These are phyloP conservation scores for Fusarium heterosporum DNA, from an alignment of 2,329 filamentous ascomycete species.

Conservation along the genomic window DNA sequence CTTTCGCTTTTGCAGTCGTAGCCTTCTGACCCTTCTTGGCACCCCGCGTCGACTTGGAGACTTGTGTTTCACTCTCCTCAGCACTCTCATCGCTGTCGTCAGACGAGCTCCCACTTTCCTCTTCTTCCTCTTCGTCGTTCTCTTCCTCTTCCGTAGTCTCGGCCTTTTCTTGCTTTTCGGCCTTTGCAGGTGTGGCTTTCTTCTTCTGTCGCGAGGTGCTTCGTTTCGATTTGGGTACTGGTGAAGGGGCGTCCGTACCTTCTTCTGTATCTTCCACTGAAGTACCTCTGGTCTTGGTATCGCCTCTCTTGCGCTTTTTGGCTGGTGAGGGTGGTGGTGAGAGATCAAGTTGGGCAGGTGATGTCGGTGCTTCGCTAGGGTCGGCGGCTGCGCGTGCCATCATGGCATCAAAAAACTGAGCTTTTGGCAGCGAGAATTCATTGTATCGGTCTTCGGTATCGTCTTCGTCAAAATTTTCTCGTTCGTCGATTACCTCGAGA, in stretches of 20 bases:
- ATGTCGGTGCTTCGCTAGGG: slow-evolving; percentile 60
- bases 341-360: slow-evolving; percentile 60
- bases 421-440: slow-evolving; percentile 71
- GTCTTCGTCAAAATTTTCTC: slow-evolving; percentile 75
- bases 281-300: slow-evolving; percentile 55
- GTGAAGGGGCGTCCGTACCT: slow-evolving; percentile 55
- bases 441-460: slow-evolving; percentile 70
- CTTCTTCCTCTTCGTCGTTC: slow-evolving; percentile 55
- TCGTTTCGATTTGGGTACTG: slow-evolving; percentile 54
- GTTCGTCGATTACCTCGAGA: slow-evolving; percentile 85
- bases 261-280: slow-evolving; percentile 64
- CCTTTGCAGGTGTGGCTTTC: slow-evolving; percentile 58
- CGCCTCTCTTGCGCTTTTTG: slow-evolving; percentile 62
- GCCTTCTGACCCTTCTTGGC: slow-evolving; percentile 51
- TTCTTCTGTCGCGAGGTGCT: slow-evolving; percentile 58
- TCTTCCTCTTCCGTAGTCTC: slow-evolving; percentile 51
- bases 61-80: slow-evolving; percentile 54
- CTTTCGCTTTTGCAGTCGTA: slow-evolving; percentile 44
- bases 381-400: slow-evolving; percentile 59
- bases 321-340: slow-evolving; percentile 49
- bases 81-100: slow-evolving; percentile 52
- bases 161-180: slow-evolving; percentile 53
- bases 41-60: slow-evolving; percentile 53
- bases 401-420: slow-evolving; percentile 61
- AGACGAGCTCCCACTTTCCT: slow-evolving; percentile 52